Evolutionary conservation across 495 filamentous ascomycete genomes (phyloP).

Genomic region (Lophium mytilinum): DNA sequence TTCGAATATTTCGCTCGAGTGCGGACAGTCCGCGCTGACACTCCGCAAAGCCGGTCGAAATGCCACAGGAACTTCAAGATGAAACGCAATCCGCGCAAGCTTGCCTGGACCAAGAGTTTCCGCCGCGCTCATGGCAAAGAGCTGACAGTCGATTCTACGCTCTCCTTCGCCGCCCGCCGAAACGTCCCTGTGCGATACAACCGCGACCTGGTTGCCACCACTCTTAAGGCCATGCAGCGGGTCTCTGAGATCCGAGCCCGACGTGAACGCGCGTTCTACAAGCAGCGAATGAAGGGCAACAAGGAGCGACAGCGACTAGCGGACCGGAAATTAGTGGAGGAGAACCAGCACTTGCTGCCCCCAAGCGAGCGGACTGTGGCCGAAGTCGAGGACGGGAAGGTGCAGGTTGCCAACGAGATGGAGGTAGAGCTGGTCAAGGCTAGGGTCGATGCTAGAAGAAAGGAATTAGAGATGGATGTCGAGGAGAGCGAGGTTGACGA

Average conservation of each 20-base stretch:
- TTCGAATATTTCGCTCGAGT: not conserved
- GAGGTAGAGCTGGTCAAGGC: constrained; percentile 30
- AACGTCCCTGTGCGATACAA: constrained; percentile 95
- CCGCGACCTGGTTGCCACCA: constrained; percentile 77
- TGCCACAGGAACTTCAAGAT: constrained; percentile 68
- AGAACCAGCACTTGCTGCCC: constrained; percentile 83
- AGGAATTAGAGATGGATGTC: constrained; percentile 26
- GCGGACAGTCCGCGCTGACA: not conserved
- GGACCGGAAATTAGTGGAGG: constrained; percentile 79
- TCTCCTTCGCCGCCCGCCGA: constrained; percentile 84
- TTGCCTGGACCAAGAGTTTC: constrained; percentile 36
- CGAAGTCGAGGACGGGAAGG: constrained; percentile 44
- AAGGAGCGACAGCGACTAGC: constrained; percentile 66
- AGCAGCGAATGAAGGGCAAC: constrained; percentile 84
- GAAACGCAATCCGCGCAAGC: constrained; percentile 78
- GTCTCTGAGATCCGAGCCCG: constrained; percentile 76
- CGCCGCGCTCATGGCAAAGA: constrained; percentile 45
- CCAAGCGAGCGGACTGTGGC: constrained; percentile 27
- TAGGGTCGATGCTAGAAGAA: constrained; percentile 35
- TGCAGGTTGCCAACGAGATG: constrained; percentile 39
- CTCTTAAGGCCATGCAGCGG: constrained; percentile 84
- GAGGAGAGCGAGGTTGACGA: constrained; percentile 14
- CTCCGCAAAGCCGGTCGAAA: constrained; percentile 51
- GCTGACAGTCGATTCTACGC: constrained; percentile 89
- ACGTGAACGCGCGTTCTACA: constrained; percentile 85